Evolutionary conservation across 495 filamentous ascomycete genomes (phyloP).

Genomic region (Penicillium verhagenii): DNA sequence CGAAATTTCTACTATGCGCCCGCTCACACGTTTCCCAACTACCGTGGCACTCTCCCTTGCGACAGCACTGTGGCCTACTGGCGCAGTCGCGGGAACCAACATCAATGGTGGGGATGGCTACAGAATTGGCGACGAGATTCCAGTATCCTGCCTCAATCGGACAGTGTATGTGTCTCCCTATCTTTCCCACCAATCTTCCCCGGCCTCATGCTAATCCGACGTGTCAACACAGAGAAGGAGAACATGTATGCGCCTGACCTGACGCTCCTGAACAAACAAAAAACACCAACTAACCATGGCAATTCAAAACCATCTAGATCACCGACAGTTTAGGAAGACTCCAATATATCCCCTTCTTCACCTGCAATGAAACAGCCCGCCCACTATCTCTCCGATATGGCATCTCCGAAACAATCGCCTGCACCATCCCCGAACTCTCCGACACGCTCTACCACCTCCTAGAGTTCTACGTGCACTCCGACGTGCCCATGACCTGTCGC

Average conservation of each 20-base stretch:
- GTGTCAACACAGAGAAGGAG: conserved; percentile 41
- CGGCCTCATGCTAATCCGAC: conserved; percentile 16
- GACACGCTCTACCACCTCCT: conserved; percentile 95
- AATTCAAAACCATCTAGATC: conserved; percentile 60
- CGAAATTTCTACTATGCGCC: conserved; percentile 11
- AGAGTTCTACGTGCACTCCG: conserved; percentile 98
- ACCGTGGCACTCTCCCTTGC: conserved; percentile 17
- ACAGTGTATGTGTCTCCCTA: conserved; percentile 59
- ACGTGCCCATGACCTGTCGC: conserved; percentile 89
- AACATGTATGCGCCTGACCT: conserved; percentile 55
- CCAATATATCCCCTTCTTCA: conserved; percentile 89
- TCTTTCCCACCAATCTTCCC: not conserved
- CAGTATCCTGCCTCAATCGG: conserved; percentile 66
- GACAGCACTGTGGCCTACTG: conserved; percentile 23
- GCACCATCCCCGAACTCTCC: conserved; percentile 80
- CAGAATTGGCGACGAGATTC: conserved; percentile 52
- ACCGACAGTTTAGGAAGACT: conserved; percentile 76
- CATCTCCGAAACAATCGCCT: conserved; percentile 74
- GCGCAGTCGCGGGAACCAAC: conserved; percentile 28
- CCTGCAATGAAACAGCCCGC: conserved; percentile 83
- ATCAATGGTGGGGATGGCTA: conserved; percentile 50
- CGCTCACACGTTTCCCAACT: conserved; percentile 10
- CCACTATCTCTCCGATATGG: conserved; percentile 86
- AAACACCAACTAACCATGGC: not conserved
- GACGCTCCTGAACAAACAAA: conserved; percentile 8